phyloP scores from a whole-genome alignment of 1,284 basidiomycete species.

The Moniliophthora roreri region DNA sequence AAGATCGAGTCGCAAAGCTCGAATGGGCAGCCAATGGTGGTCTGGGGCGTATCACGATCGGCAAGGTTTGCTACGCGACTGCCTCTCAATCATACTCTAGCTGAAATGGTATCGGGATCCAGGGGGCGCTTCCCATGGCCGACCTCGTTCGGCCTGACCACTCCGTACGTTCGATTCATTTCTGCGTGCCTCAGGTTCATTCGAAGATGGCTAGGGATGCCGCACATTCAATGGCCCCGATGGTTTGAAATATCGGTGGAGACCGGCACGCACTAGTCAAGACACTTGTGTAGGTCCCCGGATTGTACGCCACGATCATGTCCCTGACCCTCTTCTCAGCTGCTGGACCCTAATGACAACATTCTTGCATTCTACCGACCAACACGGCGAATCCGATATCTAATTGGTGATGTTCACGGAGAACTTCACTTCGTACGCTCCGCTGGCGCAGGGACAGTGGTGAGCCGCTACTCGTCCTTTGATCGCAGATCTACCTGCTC shows the following conservation, averaged over 20 bases:
- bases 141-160: conserved; percentile 72
- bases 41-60: conserved; percentile 78
- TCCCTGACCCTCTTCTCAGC: conserved; percentile 36
- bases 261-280: conserved; percentile 52
- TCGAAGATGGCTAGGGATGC: conserved; percentile 43
- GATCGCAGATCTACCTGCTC: conserved; percentile 15
- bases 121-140: conserved; percentile 77
- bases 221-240: conserved; percentile 79
- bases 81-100: conserved; percentile 4
- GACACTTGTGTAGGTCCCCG: conserved; percentile 60
- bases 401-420: conserved; percentile 79
- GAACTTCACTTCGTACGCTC: conserved; percentile 78
- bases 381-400: conserved; percentile 71
- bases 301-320: conserved; percentile 12
- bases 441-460: conserved; percentile 78
- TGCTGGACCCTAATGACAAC: conserved; percentile 66
- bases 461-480: too few relatives aligned
- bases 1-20: conserved; percentile 81
- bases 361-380: conserved; percentile 78
- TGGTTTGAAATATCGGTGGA: conserved; percentile 76
- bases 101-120: conserved; percentile 18
- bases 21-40: conserved; percentile 80
- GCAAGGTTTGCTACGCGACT: conserved; percentile 55
- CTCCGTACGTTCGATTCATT: conserved; percentile 44
- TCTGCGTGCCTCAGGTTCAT: conserved; percentile 11